phyloP scores from a whole-genome alignment of 2,329 filamentous ascomycete genomes.

The Verticillium nubilum region DNA sequence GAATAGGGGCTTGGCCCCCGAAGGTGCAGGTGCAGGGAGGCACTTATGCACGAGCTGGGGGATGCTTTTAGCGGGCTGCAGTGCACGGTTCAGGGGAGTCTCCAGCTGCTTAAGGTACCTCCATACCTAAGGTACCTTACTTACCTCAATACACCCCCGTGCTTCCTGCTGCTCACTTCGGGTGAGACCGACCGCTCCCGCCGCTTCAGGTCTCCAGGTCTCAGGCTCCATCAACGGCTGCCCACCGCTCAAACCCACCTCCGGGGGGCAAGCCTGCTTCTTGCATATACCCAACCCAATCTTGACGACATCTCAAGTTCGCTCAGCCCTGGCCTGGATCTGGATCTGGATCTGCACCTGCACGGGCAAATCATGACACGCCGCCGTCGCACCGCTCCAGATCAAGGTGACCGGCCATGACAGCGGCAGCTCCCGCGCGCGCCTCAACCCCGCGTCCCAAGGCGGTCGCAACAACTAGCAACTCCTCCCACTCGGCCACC shows the following conservation, averaged over 20 bases:
- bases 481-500: conserved; percentile 4
- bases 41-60: neutral
- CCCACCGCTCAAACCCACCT: conserved; percentile 3
- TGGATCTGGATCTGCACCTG: neutral
- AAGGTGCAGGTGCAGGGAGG: neutral
- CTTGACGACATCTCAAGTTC: conserved; percentile 9
- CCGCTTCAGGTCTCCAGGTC: conserved; percentile 6
- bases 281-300: conserved; percentile 12
- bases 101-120: conserved; percentile 13
- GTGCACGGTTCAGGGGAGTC: conserved; percentile 22
- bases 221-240: conserved; percentile 4
- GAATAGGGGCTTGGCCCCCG: neutral
- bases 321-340: neutral
- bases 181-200: neutral
- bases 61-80: conserved; percentile 9
- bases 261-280: conserved; percentile 9
- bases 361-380: neutral
- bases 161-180: neutral
- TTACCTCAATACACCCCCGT: neutral
- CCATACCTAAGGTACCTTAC: conserved; percentile 6
- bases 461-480: conserved; percentile 10
- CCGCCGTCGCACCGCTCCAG: neutral
- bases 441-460: conserved; percentile 15
- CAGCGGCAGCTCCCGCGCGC: conserved; percentile 14
- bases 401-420: conserved; percentile 12